A percentile compares a stretch with the other conserved stretches of the same genome.
Conservation (phyloP, 2,329 filamentous ascomycete genomes). For the Monascus ruber region DNA sequence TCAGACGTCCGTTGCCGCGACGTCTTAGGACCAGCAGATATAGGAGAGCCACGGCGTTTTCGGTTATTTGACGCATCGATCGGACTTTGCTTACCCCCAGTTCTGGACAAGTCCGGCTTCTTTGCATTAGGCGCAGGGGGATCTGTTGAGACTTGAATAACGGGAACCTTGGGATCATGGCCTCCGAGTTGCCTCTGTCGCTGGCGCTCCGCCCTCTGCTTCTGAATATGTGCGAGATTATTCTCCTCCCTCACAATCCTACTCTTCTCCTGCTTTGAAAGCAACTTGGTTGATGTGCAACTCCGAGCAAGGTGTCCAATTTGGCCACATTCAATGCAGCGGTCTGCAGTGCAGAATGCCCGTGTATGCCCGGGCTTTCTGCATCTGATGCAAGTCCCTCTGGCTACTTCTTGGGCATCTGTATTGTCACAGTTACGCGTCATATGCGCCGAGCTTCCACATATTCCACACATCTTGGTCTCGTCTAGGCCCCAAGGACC, state of each 20-base stretch:
- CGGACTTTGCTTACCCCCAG: conserved; percentile 1
- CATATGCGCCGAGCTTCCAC: conserved; percentile 35
- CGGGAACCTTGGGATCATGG: conserved; percentile 35
- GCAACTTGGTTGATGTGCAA: conserved; percentile 22
- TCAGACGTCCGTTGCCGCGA: conserved; percentile 18
- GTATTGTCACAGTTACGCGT: conserved; percentile 35
- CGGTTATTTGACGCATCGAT: conserved; percentile 16
- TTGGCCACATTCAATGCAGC: conserved; percentile 34
- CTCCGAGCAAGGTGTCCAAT: conserved; percentile 27
- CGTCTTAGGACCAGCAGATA: conserved; percentile 12
- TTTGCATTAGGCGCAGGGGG: conserved; percentile 5
- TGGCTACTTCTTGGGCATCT: conserved; percentile 26
- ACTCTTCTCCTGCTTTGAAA: conserved; percentile 27
- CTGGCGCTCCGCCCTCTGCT: conserved; percentile 26
- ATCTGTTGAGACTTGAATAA: conserved; percentile 20
- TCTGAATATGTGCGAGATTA: conserved; percentile 20
- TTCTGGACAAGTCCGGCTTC: conserved; percentile 4
- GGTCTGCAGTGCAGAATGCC: conserved; percentile 25
- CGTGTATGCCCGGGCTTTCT: conserved; percentile 27
- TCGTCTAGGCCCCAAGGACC: conserved; percentile 33
- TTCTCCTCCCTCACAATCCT: conserved; percentile 27
- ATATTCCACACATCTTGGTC: conserved; percentile 31
- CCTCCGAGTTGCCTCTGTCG: conserved; percentile 32
- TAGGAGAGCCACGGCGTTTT: conserved; percentile 19
- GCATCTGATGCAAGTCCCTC: conserved; percentile 34